Conservation (phyloP, 2,329 filamentous ascomycete species). For the Fusarium sarcochroum region DNA sequence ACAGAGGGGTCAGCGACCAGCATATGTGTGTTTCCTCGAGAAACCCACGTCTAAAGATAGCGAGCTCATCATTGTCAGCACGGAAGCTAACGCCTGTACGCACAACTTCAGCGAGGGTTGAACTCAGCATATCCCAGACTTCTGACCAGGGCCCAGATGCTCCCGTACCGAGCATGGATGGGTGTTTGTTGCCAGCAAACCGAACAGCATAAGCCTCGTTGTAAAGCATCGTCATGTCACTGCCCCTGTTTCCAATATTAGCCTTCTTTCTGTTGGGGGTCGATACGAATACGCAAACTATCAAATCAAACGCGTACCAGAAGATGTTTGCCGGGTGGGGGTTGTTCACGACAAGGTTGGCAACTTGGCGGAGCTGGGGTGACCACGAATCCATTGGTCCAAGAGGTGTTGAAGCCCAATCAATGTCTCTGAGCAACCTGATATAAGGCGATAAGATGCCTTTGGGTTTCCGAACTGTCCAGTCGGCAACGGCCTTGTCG, state of each 20-base stretch:
- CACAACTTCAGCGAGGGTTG: conserved; percentile 54
- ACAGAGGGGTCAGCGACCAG: conserved; percentile 57
- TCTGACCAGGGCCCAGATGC: conserved; percentile 71
- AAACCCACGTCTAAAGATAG: conserved; percentile 53
- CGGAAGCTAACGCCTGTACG: conserved; percentile 53
- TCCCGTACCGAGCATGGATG: conserved; percentile 70
- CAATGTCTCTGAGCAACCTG: conserved; percentile 51
- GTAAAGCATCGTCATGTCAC: conserved; percentile 73
- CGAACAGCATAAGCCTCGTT: conserved; percentile 71
- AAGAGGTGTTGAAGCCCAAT: conserved; percentile 61
- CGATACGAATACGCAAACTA: too few species aligned
- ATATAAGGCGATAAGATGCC: conserved; percentile 51
- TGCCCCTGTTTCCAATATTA: conserved; percentile 55
- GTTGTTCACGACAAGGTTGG: conserved; percentile 56
- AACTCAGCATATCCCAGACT: conserved; percentile 52
- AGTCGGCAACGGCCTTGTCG: conserved; percentile 54
- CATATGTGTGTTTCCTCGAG: conserved; percentile 58
- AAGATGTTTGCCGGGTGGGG: conserved; percentile 67
- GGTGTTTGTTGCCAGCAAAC: conserved; percentile 74
- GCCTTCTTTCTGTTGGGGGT: too few species aligned
- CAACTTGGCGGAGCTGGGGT: conserved; percentile 59
- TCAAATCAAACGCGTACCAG: conserved; percentile 52
- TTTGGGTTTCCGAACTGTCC: conserved; percentile 51
- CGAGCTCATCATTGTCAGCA: conserved; percentile 53
- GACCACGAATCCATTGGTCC: conserved; percentile 62